Evolutionary conservation across 2,329 filamentous ascomycete genomes (phyloP), one percentile per base, ranked within the genome.

Genomic region (Pseudopithomyces chartarum): DNA sequence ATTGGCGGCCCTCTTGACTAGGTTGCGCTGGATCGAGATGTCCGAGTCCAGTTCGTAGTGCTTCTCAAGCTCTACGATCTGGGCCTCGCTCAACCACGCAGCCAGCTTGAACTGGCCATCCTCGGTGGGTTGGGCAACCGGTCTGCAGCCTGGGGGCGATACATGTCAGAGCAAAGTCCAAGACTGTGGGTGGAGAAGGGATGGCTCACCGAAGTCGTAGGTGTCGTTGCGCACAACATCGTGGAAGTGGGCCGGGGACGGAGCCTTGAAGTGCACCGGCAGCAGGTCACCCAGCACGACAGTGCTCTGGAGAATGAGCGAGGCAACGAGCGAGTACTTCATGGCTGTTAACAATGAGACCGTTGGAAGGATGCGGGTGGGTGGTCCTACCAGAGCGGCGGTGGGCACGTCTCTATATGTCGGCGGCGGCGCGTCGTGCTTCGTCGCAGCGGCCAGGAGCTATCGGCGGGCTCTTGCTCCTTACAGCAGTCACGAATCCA

Each of bases 151-250:
- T 51, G 38, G 3, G 3, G 19, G 7, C 40, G 32, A 22, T 15
- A 17, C 6, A 4, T 19, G 12, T 51, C 15, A 51, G 48, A 42
- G 1, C 13, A 10, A 2, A 17, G 7, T 40, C 6, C 15, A 40
- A 19, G 5, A 17, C 17, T 2, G 7, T 40, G 3, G 8, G n/a
- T 40, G n/a, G 7, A 3, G 17, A 13, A 13, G 32, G 17, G n/a
- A 11, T 11, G n/a, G 20, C 48, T 51, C 26, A 51, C 48, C 71
- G 55, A 73, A 68, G 59, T 74, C 71, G 56, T 70, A 71, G 8
- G 69, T 73, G 50, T 70, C 69, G 45, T 74, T 74, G 57, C 66
- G 65, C 13, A 74, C 70, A 23, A 74, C 67, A 36, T 73, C 71
- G 17, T 59, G 51, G 42, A 73, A 73, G 57, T 74, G 69, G 5